Base-by-base conservation (phyloP, 2,329 filamentous ascomycete species). In the Mycosphaerella sp. region DNA sequence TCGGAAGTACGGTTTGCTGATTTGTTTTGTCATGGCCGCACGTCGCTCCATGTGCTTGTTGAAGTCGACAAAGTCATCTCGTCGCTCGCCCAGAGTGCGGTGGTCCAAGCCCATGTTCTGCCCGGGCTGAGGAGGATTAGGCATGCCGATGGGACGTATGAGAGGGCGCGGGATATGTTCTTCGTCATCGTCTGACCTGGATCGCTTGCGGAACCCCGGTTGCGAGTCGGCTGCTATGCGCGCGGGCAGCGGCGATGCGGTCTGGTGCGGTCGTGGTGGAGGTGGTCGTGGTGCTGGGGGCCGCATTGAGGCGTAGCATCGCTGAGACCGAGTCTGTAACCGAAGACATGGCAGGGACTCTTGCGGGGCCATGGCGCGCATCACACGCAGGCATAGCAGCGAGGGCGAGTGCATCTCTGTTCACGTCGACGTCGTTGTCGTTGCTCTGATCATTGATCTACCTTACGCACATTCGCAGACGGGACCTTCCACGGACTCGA, bases 1-100 rank as follows among this genome's bases (percentile, higher is more conserved):
- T 68, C 89, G 86, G 74, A 95, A 98, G 71, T 98, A 98, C 2
- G 91, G 90, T 52, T 87, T 87, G 16, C 84, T 76, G 65, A 94
- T 84, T 68, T 89, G 82, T 59, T 80, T 78, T 40, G 87, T 67
- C 86, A 97, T 75, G 66, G 88, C 77, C 61, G 87, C 79, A 58
- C 91, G 81, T 59, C 84, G 80, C 58, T 80, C 76, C 6, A 96
- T 71, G 67, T 97, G 90, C 69, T 88, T 90, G 52, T 93, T 85
- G 64, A 87, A 90, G 70, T 93, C 77, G 57, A 87, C 82, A 66
- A 95, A 89, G 66, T 95, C 89, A 57, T 87, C 82, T 36, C 84
- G 79, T 44, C 82, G 80, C 70, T 95, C 77, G 55, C 75, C 75
- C 56, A 86, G 68, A 1, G 82, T 77, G 36, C 90, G 82, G 14